phyloP scores from a whole-genome alignment of 2,329 filamentous ascomycete genomes.

The Ramularia collo-cygni region DNA sequence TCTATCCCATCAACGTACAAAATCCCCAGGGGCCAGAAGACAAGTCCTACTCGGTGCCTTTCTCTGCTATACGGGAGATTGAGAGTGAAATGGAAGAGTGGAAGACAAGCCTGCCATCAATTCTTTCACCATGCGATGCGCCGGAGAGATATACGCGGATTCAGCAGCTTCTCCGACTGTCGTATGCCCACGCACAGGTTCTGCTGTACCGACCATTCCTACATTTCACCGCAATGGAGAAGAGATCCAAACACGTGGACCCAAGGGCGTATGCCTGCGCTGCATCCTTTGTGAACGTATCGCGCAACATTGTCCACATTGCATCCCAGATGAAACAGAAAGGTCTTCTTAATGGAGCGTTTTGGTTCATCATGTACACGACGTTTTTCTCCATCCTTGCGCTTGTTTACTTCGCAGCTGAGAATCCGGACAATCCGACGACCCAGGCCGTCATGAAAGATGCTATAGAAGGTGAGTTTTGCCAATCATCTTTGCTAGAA shows the following conservation, averaged over 20 bases:
- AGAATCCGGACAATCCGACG: slow-evolving; percentile 69
- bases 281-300: slow-evolving; percentile 59
- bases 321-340: slow-evolving; percentile 70
- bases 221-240: slow-evolving; percentile 66
- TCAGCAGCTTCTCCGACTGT: slow-evolving; percentile 70
- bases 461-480: slow-evolving; percentile 59
- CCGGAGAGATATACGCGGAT: slow-evolving; percentile 58
- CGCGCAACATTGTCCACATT: slow-evolving; percentile 71
- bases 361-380: slow-evolving; percentile 82
- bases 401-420: slow-evolving; percentile 70
- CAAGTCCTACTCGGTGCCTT: slow-evolving; percentile 55
- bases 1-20: slow-evolving; percentile 55
- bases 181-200: slow-evolving; percentile 78
- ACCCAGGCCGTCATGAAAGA: slow-evolving; percentile 77
- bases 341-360: slow-evolving; percentile 68
- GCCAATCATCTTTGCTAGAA: too few relatives aligned
- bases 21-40: slow-evolving; percentile 35
- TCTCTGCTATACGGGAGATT: slow-evolving; percentile 57
- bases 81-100: slow-evolving; percentile 57
- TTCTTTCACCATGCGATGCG: slow-evolving; percentile 73
- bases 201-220: slow-evolving; percentile 77
- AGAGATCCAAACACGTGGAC: slow-evolving; percentile 51
- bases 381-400: slow-evolving; percentile 77
- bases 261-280: slow-evolving; percentile 72
- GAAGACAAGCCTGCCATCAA: slow-evolving; percentile 63